Base-by-base conservation (phyloP, 2,329 filamentous ascomycete genomes). In the Raffaelea albimanens region DNA sequence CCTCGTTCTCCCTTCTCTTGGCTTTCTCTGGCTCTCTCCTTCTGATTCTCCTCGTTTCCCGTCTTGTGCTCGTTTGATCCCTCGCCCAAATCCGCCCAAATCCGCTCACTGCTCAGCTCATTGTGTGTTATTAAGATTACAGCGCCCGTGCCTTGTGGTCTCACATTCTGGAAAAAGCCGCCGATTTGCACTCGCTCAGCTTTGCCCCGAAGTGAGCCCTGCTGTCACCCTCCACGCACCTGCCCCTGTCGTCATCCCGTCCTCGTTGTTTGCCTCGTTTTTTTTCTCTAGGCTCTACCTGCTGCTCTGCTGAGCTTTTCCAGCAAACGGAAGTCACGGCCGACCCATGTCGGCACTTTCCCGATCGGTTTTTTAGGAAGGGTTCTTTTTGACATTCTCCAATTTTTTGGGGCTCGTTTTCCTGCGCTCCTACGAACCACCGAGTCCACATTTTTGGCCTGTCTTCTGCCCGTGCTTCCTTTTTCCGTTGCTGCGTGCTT, bases 141-240 rank as follows among this genome's bases (percentile, higher is more conserved):
- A 22, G 40, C 20, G 40, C 3, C 7, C 23, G 20, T 22, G 20
- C 25, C 40, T 10, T 21, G 46, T 48, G 46, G 46, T 41, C 46
- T 48, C 46, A 29, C 25, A 42, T 45, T 39, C 21, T 48, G 23
- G 16, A 14, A 42, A 45, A 44, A 45, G 25, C 42, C 42, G 46
- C 46, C 38, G 25, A 45, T 48, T 41, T 40, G 25, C 36, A 16
- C 42, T 34, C 40, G 22, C 36, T 41, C 25, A 29, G 25, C 25
- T 29, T 29, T 29, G 25, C 7, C 25, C 25, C 25, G 25, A 29
- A n/a, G 25, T 7, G 13, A 29, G 25, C 25, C 25, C 25, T 29
- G 25, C 25, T 29, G 25, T 13, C 25, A 29, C n/a, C n/a, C n/a
- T n/a, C n/a, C n/a, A n/a, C n/a, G n/a, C n/a, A n/a, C n/a, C n/a